Evolutionary conservation across 1,139 yeast genomes (phyloP), one percentile per base, ranked within the genome.

Genomic region (Suhomyces bribrorum): DNA sequence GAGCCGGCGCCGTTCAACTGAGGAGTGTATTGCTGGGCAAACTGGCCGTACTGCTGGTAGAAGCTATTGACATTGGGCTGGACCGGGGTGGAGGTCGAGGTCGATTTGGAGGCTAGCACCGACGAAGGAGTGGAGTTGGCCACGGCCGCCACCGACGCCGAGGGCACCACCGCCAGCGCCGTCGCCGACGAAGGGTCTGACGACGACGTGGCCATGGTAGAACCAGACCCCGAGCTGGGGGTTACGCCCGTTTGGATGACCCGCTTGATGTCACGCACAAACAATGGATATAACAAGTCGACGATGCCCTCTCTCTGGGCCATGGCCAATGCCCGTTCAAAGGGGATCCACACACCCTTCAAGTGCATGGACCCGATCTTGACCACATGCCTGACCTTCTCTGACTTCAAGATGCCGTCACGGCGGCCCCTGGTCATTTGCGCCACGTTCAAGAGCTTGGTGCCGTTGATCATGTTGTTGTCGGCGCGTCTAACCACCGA

Each of bases 341-440:
- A 89, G 1, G 97, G 97, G 48, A 90, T 89, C 97, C 97, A 90
- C 33, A 90, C 97, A 37, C 98, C 98, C 65, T 90, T 90, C 54
- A 90, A 73, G 61, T 90, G 96, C 97, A 90, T 90, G 14, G 96
- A 86, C 8, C 98, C 98, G 49, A 90, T 87, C 64, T 90, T 90
- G 41, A 90, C 96, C 34, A 92, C 97, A 59, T 88, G 94, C 34
- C 97, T 74, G 28, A 81, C 79, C 59, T 88, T 86, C 61, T 90
- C 97, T 45, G 86, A 81, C 66, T 90, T 90, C 46, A 90, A 70
- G 46, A 92, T 85, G 9, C 97, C 97, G 63, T 90, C 98, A 48
- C 98, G 76, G 48, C 95, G 83, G 11, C 98, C 98, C 48, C 98
- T 77, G 9, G 97, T 88, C 92, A 92, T 86, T 40, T 89, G 92